phyloP scores from a whole-genome alignment of 23 red algal genomes.

The Chondrus crispus region DNA sequence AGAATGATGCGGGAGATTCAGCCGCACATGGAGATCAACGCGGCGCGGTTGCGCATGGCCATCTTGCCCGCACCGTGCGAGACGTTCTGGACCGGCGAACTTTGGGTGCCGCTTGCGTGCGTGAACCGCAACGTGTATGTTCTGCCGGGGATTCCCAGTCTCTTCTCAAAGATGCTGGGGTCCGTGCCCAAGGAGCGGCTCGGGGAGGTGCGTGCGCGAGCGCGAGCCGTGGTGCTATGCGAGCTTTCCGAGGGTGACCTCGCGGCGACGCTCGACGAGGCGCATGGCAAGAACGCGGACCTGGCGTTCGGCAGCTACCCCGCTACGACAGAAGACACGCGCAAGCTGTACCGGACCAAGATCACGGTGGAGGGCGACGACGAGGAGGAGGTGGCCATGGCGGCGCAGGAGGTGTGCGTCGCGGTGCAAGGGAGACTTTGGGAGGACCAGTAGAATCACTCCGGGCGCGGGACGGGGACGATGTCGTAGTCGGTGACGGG shows the following conservation, averaged over 20 bases:
- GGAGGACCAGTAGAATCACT: not conserved
- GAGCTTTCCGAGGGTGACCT: conserved; percentile 46
- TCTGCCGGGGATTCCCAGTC: conserved; percentile 41
- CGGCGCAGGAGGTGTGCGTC: not conserved
- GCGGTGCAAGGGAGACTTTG: conserved; percentile 20
- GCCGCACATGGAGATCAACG: conserved; percentile 38
- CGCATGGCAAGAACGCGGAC: not conserved
- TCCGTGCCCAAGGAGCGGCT: not conserved
- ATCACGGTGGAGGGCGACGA: conserved; percentile 50
- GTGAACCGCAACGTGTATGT: conserved; percentile 75
- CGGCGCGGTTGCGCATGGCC: conserved; percentile 49
- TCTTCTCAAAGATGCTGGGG: conserved; percentile 38
- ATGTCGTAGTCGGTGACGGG: conserved; percentile 36
- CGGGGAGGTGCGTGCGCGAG: conserved; percentile 17
- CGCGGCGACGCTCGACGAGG: not conserved
- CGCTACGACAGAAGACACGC: conserved; percentile 2
- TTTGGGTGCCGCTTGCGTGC: conserved; percentile 59
- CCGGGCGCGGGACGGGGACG: not conserved
- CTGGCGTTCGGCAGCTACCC: conserved; percentile 59
- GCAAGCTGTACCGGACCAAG: conserved; percentile 53
- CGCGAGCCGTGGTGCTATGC: conserved; percentile 17
- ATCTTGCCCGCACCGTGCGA: conserved; percentile 48
- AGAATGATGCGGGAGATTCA: conserved; percentile 29
- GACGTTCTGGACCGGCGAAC: conserved; percentile 31
- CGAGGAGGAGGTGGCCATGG: not conserved